A percentile compares a stretch with the other conserved stretches of the same genome.
Conservation (phyloP, 2,329 filamentous ascomycete species). For the Coniochaeta sp. region DNA sequence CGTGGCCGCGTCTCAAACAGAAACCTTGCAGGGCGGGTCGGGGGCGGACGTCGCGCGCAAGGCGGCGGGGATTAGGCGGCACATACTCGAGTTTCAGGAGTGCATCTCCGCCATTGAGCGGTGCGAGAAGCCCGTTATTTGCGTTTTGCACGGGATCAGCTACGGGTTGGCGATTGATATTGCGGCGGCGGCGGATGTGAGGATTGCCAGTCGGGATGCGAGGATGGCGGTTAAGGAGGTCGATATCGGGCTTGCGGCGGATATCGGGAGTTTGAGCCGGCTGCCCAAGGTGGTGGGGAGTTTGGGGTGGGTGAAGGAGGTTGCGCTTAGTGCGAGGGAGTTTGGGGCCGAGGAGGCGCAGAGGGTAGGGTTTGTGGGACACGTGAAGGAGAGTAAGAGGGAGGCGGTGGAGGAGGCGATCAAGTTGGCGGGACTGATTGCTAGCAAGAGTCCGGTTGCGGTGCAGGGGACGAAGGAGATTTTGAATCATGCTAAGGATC, state of each 20-base stretch:
- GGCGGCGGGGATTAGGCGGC: slow-evolving; percentile 54
- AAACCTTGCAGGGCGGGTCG: slow-evolving; percentile 29
- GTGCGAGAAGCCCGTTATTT: slow-evolving; percentile 89
- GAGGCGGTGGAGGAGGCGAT: slow-evolving; percentile 56
- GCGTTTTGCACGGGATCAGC: slow-evolving; percentile 70
- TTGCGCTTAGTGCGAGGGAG: slow-evolving; percentile 62
- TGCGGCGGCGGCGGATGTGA: slow-evolving; percentile 61
- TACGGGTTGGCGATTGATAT: slow-evolving; percentile 76
- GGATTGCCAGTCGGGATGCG: slow-evolving; percentile 53
- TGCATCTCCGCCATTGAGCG: slow-evolving; percentile 70
- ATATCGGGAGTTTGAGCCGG: slow-evolving; percentile 68
- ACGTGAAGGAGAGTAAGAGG: slow-evolving; percentile 56
- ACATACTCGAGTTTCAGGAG: slow-evolving; percentile 74
- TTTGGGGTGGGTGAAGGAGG: slow-evolving; percentile 72
- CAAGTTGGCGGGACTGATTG: slow-evolving; percentile 57
- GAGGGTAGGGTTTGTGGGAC: slow-evolving; percentile 62
- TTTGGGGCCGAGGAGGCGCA: slow-evolving; percentile 65
- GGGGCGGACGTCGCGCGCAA: slow-evolving; percentile 55
- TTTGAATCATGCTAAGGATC: slow-evolving; percentile 74
- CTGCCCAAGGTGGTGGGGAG: slow-evolving; percentile 68
- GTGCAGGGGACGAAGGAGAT: slow-evolving; percentile 84
- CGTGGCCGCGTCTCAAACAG: slow-evolving; percentile 53
- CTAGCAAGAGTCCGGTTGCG: slow-evolving; percentile 79
- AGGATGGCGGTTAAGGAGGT: slow-evolving; percentile 73
- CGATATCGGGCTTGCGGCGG: slow-evolving; percentile 73